Conservation (phyloP, 2,329 filamentous ascomycete genomes). For the Aspergillus hiratsukae region DNA sequence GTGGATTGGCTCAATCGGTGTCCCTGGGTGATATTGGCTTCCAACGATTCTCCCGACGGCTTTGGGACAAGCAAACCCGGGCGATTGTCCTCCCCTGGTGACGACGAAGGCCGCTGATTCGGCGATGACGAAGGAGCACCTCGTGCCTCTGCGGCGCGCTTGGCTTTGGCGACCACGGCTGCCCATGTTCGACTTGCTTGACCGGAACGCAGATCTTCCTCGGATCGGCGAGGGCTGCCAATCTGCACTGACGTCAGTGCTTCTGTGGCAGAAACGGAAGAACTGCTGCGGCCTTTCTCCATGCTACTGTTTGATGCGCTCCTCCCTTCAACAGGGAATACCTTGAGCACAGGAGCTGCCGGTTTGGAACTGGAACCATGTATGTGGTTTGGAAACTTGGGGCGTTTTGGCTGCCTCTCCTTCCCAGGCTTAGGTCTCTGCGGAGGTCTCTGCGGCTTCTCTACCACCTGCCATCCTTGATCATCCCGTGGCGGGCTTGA, state of each 20-base stretch:
- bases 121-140: background rate
- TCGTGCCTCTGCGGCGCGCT: constrained; percentile 14
- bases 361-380: constrained; percentile 16
- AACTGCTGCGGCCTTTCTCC: constrained; percentile 16
- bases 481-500: constrained; percentile 24
- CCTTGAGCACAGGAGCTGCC: constrained; percentile 22
- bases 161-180: constrained; percentile 23
- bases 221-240: constrained; percentile 28
- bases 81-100: constrained; percentile 12
- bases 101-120: constrained; percentile 19
- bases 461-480: constrained; percentile 32
- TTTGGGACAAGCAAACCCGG: constrained; percentile 6
- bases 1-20: constrained; percentile 25
- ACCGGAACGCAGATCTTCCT: constrained; percentile 10
- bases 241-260: constrained; percentile 37
- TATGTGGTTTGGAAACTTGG: constrained; percentile 15
- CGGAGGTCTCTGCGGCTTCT: constrained; percentile 14
- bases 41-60: constrained; percentile 25
- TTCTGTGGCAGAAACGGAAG: constrained; percentile 33
- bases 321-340: constrained; percentile 25
- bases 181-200: constrained; percentile 28
- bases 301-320: constrained; percentile 25
- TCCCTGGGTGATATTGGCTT: constrained; percentile 16
- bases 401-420: constrained; percentile 11
- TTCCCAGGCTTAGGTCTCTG: constrained; percentile 12